phyloP scores from a whole-genome alignment of 1,284 basidiomycete genomes.

The Cutaneotrichosporon cutaneum region DNA sequence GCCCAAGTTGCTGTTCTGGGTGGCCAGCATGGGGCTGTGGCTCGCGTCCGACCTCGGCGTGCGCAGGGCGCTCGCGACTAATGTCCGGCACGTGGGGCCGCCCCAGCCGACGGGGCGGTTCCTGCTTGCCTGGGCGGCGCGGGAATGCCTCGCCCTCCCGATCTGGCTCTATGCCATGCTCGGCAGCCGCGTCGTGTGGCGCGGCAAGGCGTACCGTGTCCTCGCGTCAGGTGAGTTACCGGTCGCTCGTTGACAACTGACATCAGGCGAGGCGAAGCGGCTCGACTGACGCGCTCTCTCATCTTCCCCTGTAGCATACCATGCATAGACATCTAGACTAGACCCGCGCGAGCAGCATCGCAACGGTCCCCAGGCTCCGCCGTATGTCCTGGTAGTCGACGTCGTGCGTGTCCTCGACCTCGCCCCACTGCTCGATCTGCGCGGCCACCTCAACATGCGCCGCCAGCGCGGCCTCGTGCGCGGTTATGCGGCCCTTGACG shows the following conservation, averaged over 20 bases:
- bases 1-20: constrained; percentile 64
- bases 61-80: constrained; percentile 48
- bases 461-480: constrained; percentile 76
- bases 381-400: constrained; percentile 95
- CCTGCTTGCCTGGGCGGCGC: constrained; percentile 68
- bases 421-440: constrained; percentile 95
- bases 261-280: constrained; percentile 19
- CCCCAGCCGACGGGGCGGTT: constrained; percentile 59
- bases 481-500: constrained; percentile 69
- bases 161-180: constrained; percentile 78
- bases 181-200: constrained; percentile 78
- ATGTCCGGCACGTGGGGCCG: constrained; percentile 68
- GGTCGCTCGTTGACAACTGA: background rate
- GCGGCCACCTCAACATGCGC: constrained; percentile 90
- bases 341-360: constrained; percentile 56
- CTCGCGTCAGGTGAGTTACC: constrained; percentile 36
- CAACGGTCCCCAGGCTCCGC: constrained; percentile 78
- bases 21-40: constrained; percentile 68
- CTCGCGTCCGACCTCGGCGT: constrained; percentile 50
- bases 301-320: background rate
- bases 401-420: constrained; percentile 95
- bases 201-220: constrained; percentile 59
- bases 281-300: background rate
- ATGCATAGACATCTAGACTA: constrained; percentile 7
- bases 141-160: constrained; percentile 78